Evolutionary conservation across 805 yeast species (phyloP).

Genomic region (Starmerella floris): DNA sequence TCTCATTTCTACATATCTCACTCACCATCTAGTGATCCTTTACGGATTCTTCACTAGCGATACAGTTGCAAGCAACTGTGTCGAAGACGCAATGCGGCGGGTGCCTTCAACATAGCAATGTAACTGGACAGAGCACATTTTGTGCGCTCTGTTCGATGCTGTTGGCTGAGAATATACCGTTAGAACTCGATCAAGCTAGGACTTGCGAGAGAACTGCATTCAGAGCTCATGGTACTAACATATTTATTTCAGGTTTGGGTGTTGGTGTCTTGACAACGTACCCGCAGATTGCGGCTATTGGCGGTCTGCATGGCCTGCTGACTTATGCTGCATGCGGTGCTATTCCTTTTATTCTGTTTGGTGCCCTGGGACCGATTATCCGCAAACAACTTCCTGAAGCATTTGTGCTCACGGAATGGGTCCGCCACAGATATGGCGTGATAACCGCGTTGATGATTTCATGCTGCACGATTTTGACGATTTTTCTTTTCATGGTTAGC

Average conservation of each 20-base stretch:
- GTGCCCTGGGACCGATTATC: slow-evolving; percentile 68
- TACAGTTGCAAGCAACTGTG: too few species aligned
- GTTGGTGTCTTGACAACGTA: slow-evolving; percentile 79
- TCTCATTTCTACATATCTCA: not conserved
- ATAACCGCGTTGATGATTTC: slow-evolving; percentile 66
- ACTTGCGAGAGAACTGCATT: slow-evolving; percentile 63
- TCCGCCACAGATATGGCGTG: slow-evolving; percentile 64
- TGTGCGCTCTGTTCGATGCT: too few species aligned
- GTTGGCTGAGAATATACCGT: slow-evolving; percentile 61
- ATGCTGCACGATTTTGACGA: slow-evolving; percentile 68
- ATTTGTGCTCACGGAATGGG: slow-evolving; percentile 89
- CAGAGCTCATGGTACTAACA: slow-evolving; percentile 13
- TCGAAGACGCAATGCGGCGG: slow-evolving; percentile 23
- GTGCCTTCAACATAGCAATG: slow-evolving; percentile 21
- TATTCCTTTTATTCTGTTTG: slow-evolving; percentile 70
- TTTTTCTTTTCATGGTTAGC: slow-evolving; percentile 75
- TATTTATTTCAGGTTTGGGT: slow-evolving; percentile 49
- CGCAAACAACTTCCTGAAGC: slow-evolving; percentile 76
- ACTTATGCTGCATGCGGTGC: slow-evolving; percentile 73
- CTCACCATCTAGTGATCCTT: not conserved
- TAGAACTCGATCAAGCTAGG: slow-evolving; percentile 66
- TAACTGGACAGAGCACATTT: too few species aligned
- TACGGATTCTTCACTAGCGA: too few species aligned
- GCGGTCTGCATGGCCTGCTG: slow-evolving; percentile 77
- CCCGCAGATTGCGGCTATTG: slow-evolving; percentile 70